Conservation (phyloP, 2,329 filamentous ascomycete species). For the Aspergillus pseudonomiae region DNA sequence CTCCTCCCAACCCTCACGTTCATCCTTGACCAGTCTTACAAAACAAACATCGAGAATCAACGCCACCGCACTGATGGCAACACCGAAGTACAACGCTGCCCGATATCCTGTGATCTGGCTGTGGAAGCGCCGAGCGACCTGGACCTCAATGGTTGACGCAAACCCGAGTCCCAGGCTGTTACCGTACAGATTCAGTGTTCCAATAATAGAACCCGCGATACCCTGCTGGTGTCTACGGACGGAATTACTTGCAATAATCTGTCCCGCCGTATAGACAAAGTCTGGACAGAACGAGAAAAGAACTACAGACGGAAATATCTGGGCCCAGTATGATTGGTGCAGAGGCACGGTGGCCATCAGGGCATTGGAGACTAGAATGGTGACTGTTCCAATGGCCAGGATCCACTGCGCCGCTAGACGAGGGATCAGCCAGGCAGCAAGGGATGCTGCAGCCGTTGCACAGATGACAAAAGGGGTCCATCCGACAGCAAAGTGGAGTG, state of each 20-base stretch:
- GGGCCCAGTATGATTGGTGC: constrained; percentile 50
- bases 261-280: constrained; percentile 54
- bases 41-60: constrained; percentile 34
- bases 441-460: constrained; percentile 39
- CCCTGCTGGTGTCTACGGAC: constrained; percentile 55
- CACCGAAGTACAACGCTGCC: constrained; percentile 35
- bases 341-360: constrained; percentile 51
- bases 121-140: constrained; percentile 22
- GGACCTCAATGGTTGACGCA: constrained; percentile 44
- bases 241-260: constrained; percentile 58
- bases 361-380: constrained; percentile 33
- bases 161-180: constrained; percentile 49
- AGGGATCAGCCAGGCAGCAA: constrained; percentile 52
- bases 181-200: constrained; percentile 49
- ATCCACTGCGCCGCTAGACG: constrained; percentile 53
- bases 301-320: constrained; percentile 44
- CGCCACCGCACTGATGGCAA: constrained; percentile 32
- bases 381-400: constrained; percentile 47
- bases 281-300: constrained; percentile 49
- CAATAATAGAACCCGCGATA: constrained; percentile 54
- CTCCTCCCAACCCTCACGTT: constrained; percentile 36
- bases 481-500: constrained; percentile 44
- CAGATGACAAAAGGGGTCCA: constrained; percentile 49
- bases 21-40: constrained; percentile 37
- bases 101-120: constrained; percentile 33